Conservation (phyloP, 1,284 basidiomycete species). For the Ceratobasidium sp. region DNA sequence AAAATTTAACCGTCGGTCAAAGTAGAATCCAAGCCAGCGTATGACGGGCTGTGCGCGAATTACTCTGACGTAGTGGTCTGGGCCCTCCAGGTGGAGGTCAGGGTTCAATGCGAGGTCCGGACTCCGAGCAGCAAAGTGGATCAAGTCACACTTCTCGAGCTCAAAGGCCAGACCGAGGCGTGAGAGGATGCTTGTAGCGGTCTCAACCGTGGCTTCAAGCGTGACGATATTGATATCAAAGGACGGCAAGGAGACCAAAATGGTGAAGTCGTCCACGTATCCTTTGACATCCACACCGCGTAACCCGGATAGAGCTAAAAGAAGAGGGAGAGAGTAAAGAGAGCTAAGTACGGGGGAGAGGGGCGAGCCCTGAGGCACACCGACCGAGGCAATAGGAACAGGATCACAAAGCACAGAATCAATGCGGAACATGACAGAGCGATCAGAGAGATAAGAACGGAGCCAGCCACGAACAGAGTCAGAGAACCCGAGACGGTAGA, state of each 20-base stretch:
- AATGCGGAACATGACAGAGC: constrained; percentile 49
- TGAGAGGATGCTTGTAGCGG: constrained; percentile 21
- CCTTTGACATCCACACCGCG: not conserved
- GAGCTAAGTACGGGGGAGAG: constrained; percentile 31
- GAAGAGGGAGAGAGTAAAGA: constrained; percentile 44
- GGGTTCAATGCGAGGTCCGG: constrained; percentile 37
- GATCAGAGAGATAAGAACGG: constrained; percentile 42
- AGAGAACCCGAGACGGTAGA: constrained; percentile 39
- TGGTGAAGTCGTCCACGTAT: constrained; percentile 25
- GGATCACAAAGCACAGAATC: constrained; percentile 44
- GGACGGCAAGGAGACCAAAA: not conserved
- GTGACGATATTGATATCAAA: not conserved
- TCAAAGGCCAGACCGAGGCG: constrained; percentile 47
- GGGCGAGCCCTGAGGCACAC: constrained; percentile 41
- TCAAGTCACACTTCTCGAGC: constrained; percentile 48
- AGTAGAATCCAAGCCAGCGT: constrained; percentile 39
- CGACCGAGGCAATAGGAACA: not conserved
- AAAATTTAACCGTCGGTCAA: constrained; percentile 36
- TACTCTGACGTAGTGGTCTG: not conserved
- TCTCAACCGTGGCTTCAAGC: not conserved
- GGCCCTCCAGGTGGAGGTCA: constrained; percentile 30
- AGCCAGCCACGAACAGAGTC: constrained; percentile 38
- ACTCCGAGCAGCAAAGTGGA: constrained; percentile 48
- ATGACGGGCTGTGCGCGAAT: constrained; percentile 49
- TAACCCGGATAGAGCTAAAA: not conserved